Evolutionary conservation across 2,329 filamentous ascomycete genomes (phyloP).

Genomic region (Pestalotiopsis sp.): DNA sequence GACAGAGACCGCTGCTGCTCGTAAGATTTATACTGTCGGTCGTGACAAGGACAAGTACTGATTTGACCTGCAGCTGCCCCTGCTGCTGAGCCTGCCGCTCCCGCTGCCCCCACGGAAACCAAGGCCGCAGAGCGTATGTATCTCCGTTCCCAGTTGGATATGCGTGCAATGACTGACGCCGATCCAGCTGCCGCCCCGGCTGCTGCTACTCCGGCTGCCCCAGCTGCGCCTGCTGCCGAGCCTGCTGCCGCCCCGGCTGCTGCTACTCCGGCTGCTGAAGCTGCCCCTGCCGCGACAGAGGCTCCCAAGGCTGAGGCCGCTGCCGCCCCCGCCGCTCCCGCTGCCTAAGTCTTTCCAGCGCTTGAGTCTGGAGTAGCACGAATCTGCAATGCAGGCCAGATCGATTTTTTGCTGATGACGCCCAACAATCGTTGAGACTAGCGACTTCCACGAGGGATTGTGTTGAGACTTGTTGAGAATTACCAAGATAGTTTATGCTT

Average conservation of each 20-base stretch:
- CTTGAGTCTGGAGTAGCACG: not conserved
- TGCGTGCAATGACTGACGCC: not conserved
- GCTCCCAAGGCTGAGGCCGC: constrained; percentile 13
- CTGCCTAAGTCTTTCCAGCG: not conserved
- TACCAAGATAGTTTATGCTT: constrained; percentile 8
- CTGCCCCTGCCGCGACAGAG: constrained; percentile 3
- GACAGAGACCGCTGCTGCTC: constrained; percentile 15
- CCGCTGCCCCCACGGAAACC: constrained; percentile 10
- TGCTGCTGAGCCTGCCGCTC: not conserved
- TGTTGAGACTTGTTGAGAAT: not conserved
- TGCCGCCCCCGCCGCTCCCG: constrained; percentile 1
- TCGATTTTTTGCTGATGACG: not conserved
- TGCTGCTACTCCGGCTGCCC: not conserved
- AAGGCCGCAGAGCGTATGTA: constrained; percentile 6
- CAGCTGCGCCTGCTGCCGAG: not conserved
- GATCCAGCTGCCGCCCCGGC: not conserved
- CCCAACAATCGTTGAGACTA: not conserved
- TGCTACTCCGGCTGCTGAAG: not conserved
- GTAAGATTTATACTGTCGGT: not conserved
- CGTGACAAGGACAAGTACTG: not conserved
- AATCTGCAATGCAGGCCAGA: not conserved
- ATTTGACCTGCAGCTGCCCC: not conserved
- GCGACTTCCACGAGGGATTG: not conserved
- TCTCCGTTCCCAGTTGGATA: not conserved
- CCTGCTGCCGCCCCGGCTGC: not conserved